A percentile compares a stretch with the other conserved stretches of the same genome.
Evolutionary conservation across 2,329 filamentous ascomycete species (phyloP).

Genomic region (Cladosporium halotolerans): DNA sequence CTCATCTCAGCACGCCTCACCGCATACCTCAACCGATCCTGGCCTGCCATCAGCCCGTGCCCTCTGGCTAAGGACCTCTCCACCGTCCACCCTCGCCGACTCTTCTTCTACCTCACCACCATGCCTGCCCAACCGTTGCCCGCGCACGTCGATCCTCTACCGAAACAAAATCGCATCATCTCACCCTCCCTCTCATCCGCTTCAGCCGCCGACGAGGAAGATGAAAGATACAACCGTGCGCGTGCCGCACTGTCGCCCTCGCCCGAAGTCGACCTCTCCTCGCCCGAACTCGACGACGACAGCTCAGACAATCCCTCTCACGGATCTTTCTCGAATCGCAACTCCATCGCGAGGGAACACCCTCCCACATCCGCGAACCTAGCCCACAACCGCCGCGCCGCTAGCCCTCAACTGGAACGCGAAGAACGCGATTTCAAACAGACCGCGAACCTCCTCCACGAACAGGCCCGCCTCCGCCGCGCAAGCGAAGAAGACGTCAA

Average conservation of each 20-base stretch:
- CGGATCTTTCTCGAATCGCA: slow-evolving; percentile 53
- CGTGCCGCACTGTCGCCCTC: slow-evolving; percentile 73
- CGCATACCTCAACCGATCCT: slow-evolving; percentile 79
- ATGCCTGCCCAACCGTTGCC: slow-evolving; percentile 76
- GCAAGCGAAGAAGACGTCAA: slow-evolving; percentile 35
- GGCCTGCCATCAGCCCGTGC: slow-evolving; percentile 71
- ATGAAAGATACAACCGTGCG: slow-evolving; percentile 52
- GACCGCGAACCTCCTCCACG: slow-evolving; percentile 78
- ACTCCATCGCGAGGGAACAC: slow-evolving; percentile 33
- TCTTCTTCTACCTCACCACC: slow-evolving; percentile 95
- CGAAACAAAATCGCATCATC: slow-evolving; percentile 53
- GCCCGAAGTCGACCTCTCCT: slow-evolving; percentile 86
- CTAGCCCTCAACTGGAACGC: slow-evolving; percentile 82
- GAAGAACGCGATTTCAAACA: slow-evolving; percentile 97
- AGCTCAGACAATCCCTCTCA: slow-evolving; percentile 49
- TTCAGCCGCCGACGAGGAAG: slow-evolving; percentile 66
- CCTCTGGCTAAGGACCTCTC: slow-evolving; percentile 90
- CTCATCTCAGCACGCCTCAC: slow-evolving; percentile 91
- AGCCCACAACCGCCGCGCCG: slow-evolving; percentile 61
- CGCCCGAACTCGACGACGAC: slow-evolving; percentile 75
- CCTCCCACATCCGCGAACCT: slow-evolving; percentile 38
- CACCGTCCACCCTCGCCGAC: slow-evolving; percentile 83
- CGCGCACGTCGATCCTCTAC: slow-evolving; percentile 39
- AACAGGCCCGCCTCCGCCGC: slow-evolving; percentile 41
- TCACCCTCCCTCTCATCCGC: slow-evolving; percentile 77